Conservation (phyloP, 495 filamentous ascomycete genomes). For the Copromyces sp. region DNA sequence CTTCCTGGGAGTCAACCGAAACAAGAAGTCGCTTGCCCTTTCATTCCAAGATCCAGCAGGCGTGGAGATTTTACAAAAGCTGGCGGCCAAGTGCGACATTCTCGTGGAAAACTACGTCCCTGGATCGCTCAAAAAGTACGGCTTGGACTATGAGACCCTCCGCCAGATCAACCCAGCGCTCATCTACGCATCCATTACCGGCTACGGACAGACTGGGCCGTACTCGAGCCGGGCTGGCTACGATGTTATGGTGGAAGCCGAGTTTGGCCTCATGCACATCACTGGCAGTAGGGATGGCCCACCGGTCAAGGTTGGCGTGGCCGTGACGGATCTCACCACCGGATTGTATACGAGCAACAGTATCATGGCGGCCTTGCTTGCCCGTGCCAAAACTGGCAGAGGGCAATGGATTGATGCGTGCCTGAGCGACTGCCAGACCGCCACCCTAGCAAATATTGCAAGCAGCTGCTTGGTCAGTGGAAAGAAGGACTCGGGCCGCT, state of each 20-base stretch:
- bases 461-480: conserved; percentile 87
- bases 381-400: conserved; percentile 41
- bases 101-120: conserved; percentile 97
- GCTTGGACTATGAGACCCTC: conserved; percentile 74
- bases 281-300: conserved; percentile 79
- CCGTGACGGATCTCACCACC: conserved; percentile 91
- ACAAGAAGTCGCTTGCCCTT: conserved; percentile 88
- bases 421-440: conserved; percentile 88
- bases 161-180: conserved; percentile 66
- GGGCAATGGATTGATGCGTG: conserved; percentile 92
- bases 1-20: conserved; percentile 84
- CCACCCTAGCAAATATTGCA: conserved; percentile 84
- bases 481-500: conserved; percentile 74
- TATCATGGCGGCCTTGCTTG: conserved; percentile 87
- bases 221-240: conserved; percentile 86
- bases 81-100: conserved; percentile 79
- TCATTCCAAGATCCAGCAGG: conserved; percentile 81
- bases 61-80: conserved; percentile 72
- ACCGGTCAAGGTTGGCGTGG: conserved; percentile 94
- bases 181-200: conserved; percentile 57
- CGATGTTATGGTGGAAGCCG: conserved; percentile 98
- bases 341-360: conserved; percentile 95
- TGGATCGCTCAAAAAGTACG: conserved; percentile 81
- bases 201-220: conserved; percentile 82
- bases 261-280: conserved; percentile 98